Base-by-base conservation (phyloP, 2,329 filamentous ascomycete species). In the Zymoseptoria tritici region DNA sequence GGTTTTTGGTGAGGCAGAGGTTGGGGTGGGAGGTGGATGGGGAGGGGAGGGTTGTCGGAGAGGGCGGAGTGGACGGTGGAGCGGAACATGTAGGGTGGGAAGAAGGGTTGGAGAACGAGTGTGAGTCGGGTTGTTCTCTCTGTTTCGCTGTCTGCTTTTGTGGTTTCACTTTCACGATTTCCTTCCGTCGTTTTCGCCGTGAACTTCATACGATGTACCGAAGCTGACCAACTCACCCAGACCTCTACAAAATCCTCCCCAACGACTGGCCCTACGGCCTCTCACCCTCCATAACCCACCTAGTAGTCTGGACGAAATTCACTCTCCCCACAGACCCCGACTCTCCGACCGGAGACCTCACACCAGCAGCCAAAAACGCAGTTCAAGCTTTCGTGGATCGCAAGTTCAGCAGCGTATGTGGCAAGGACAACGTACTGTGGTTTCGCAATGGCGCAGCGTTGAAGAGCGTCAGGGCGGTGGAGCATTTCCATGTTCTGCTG, bases 211-310 rank as follows among this genome's bases (percentile, higher is more conserved):
- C 36, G 6, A n/a, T 8, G 46, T 11, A 36, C 42, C 3, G 7
- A 11, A 46, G 13, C 46, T 57, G 68, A 36, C 53, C 52, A 2
- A 46, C 29, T 54, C 49, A 24, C 42, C 2, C 56, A 65, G 58
- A 58, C n/a, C 57, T 62, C 51, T 76, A 87, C 68, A 91, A 85
- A 73, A 86, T 96, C 54, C 74, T 96, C 49, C 84, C 83, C 75
- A 97, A 97, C 71, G 92, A 97, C 79, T 97, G 91, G 90, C 93
- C 93, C 0, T 97, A 97, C 70, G 91, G 90, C 0, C 80, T 97
- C 57, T 90, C 94, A 67, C 71, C 78, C 53, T 80, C 83, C 56
- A 92, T 96, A 64, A 83, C 90, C 16, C 93, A 97, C 72, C 79
- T 97, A 2, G 90, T 96, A 4, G 85, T 96, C 11, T 97, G 93